Percentiles rank a stretch among this genome's conserved stretches.
These are phyloP conservation scores for Pseudogymnoascus sp. DNA, from an alignment of 2,329 filamentous ascomycete species.

Conservation along the genomic window DNA sequence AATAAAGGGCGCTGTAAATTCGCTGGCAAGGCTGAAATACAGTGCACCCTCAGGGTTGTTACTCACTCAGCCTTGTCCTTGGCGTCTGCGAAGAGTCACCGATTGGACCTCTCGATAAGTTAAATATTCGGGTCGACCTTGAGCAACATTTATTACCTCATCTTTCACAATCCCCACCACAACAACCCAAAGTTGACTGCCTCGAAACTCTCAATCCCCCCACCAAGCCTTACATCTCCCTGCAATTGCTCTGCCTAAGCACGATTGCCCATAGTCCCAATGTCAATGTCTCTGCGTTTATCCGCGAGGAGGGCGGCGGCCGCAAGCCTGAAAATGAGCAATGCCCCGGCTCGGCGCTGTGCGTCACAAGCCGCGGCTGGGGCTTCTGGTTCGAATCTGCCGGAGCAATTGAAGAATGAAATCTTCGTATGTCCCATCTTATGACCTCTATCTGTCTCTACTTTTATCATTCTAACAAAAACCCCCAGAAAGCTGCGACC, in stretches of 20 bases:
- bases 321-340: slow-evolving; percentile 22
- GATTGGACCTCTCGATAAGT: slow-evolving; percentile 1
- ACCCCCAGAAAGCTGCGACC: slow-evolving; percentile 26
- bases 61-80: not conserved
- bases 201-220: not conserved
- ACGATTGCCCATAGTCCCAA: slow-evolving; percentile 8
- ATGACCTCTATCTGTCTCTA: not conserved
- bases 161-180: not conserved
- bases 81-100: slow-evolving; percentile 7
- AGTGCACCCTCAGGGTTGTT: slow-evolving; percentile 4
- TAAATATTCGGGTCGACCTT: not conserved
- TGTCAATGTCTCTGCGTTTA: slow-evolving; percentile 13
- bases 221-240: not conserved
- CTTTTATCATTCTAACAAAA: slow-evolving; percentile 12
- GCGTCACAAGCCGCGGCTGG: slow-evolving; percentile 30
- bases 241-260: slow-evolving; percentile 12
- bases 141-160: not conserved
- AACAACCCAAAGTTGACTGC: not conserved
- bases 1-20: not conserved
- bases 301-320: slow-evolving; percentile 25
- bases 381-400: slow-evolving; percentile 31
- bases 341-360: slow-evolving; percentile 23
- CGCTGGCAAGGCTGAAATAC: not conserved
- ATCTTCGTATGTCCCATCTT: slow-evolving; percentile 28
- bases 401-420: slow-evolving; percentile 30